Conservation (phyloP, 2,329 filamentous ascomycete genomes). For the Ophiostoma ulmi region DNA sequence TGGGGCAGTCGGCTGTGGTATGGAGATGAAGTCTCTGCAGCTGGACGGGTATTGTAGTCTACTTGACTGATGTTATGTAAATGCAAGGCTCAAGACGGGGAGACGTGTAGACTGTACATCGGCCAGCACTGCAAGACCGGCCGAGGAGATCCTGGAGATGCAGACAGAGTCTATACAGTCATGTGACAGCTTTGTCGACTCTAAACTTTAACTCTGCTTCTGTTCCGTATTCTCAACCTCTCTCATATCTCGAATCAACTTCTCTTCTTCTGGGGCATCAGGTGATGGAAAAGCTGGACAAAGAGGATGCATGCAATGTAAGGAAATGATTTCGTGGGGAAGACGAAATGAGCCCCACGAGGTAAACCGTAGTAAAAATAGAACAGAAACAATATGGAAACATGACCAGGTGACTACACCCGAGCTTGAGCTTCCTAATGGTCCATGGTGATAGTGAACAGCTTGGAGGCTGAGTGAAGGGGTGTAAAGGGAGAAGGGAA, state of each 20-base stretch:
- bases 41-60: neutral
- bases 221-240: no score
- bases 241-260: neutral
- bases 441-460: neutral
- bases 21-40: neutral
- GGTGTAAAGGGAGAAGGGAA: neutral
- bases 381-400: neutral
- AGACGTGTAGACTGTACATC: neutral
- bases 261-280: neutral
- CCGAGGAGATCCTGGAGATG: neutral
- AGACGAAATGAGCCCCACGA: slow-evolving; percentile 3
- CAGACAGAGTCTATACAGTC: neutral
- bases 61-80: neutral
- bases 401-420: neutral
- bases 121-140: neutral
- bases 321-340: neutral
- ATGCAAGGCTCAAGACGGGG: no score
- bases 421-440: neutral
- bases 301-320: neutral
- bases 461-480: neutral
- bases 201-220: no score
- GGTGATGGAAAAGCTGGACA: neutral
- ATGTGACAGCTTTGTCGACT: neutral
- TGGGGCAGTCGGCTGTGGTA: neutral
- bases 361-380: neutral